A percentile compares a stretch with the other conserved stretches of the same genome.
These are phyloP conservation scores for Calonectria naviculata DNA, from an alignment of 2,329 filamentous ascomycete genomes.

Conservation along the genomic window DNA sequence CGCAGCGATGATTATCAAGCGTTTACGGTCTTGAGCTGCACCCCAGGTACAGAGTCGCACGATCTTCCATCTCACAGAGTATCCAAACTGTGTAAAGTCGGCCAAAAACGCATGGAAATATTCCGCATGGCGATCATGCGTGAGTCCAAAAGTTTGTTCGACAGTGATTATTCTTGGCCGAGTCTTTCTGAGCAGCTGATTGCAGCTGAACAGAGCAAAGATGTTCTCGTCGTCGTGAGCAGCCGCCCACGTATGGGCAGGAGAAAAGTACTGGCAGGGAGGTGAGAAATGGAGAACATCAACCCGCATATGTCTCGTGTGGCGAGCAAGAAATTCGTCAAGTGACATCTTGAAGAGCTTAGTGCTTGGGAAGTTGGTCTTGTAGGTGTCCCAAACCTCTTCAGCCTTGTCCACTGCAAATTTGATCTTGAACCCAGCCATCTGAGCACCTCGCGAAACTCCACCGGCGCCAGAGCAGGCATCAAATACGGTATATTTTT, in stretches of 20 bases:
- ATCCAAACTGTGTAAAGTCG: slow-evolving; percentile 73
- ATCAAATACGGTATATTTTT: slow-evolving; percentile 76
- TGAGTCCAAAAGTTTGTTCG: slow-evolving; percentile 81
- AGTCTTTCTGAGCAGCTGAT: slow-evolving; percentile 65
- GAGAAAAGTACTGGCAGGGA: slow-evolving; percentile 82
- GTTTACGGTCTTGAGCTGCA: slow-evolving; percentile 59
- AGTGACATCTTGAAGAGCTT: slow-evolving; percentile 60
- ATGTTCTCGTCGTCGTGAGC: slow-evolving; percentile 78
- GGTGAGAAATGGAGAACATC: slow-evolving; percentile 82
- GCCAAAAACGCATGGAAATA: slow-evolving; percentile 71
- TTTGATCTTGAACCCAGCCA: slow-evolving; percentile 66
- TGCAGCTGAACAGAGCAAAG: slow-evolving; percentile 65
- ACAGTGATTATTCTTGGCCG: slow-evolving; percentile 79
- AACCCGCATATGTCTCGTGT: slow-evolving; percentile 52
- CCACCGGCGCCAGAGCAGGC: slow-evolving; percentile 81
- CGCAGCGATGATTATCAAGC: slow-evolving; percentile 68
- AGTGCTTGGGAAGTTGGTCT: slow-evolving; percentile 65
- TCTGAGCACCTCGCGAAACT: slow-evolving; percentile 71
- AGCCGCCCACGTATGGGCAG: slow-evolving; percentile 76
- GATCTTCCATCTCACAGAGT: slow-evolving; percentile 77
- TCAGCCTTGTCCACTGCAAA: slow-evolving; percentile 73
- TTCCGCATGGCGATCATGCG: slow-evolving; percentile 60
- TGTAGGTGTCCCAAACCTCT: slow-evolving; percentile 68
- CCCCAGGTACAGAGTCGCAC: slow-evolving; percentile 64
- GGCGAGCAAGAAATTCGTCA: slow-evolving; percentile 58